Conservation (phyloP, 352 stramenopile genomes). For the Bremia lactucae region DNA sequence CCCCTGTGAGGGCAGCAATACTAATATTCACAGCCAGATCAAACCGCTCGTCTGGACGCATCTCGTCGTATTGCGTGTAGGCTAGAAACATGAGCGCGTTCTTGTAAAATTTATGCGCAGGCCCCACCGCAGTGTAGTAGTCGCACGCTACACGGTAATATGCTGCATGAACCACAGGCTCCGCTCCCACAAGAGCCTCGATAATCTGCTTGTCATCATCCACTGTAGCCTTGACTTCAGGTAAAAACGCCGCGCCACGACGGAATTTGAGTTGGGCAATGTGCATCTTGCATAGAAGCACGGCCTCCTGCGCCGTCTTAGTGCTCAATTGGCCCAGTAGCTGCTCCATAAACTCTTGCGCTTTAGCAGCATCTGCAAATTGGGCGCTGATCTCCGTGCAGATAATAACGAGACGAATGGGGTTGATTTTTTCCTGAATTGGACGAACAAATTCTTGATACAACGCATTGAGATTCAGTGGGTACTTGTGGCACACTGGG, state of each 20-base stretch:
- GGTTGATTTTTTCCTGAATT: slow-evolving; percentile 95
- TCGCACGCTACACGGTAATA: slow-evolving; percentile 89
- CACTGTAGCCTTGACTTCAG: slow-evolving; percentile 53
- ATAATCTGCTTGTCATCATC: slow-evolving; percentile 70
- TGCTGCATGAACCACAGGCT: slow-evolving; percentile 87
- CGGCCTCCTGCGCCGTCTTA: slow-evolving; percentile 56
- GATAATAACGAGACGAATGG: slow-evolving; percentile 88
- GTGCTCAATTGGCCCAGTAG: slow-evolving; percentile 42
- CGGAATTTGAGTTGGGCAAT: slow-evolving; percentile 65
- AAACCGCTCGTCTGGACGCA: slow-evolving; percentile 71
- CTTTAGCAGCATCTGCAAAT: slow-evolving; percentile 47
- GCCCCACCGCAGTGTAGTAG: slow-evolving; percentile 87
- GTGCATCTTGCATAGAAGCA: slow-evolving; percentile 70
- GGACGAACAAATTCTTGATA: slow-evolving; percentile 91
- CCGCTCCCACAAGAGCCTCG: slow-evolving; percentile 70
- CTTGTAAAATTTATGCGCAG: slow-evolving; percentile 94
- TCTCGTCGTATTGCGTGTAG: slow-evolving; percentile 90
- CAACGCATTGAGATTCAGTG: slow-evolving; percentile 54
- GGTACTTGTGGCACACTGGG: slow-evolving; percentile 45
- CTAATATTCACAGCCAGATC: slow-evolving; percentile 89
- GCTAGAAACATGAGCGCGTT: slow-evolving; percentile 93
- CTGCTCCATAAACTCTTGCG: slow-evolving; percentile 63
- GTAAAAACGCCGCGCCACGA: slow-evolving; percentile 38
- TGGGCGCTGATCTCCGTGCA: slow-evolving; percentile 83
- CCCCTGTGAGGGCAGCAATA: slow-evolving; percentile 92